phyloP scores from a whole-genome alignment of 2,329 filamentous ascomycete species.

The Pseudopyricularia cyperi region DNA sequence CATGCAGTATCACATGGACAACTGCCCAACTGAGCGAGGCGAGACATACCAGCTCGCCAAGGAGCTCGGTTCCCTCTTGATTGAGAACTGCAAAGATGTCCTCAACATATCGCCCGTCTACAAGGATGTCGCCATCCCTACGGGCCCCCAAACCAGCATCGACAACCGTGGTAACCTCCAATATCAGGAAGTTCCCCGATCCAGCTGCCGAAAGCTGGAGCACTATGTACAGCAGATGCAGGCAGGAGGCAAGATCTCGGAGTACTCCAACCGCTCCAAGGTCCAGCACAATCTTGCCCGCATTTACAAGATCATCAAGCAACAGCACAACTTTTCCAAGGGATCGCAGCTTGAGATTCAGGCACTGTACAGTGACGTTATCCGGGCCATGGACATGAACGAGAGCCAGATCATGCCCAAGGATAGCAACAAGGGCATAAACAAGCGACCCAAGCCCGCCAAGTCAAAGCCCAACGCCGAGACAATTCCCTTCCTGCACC shows the following conservation, averaged over 20 bases:
- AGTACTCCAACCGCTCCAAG: constrained; percentile 96
- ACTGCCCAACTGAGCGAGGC: constrained; percentile 90
- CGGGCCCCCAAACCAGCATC: constrained; percentile 83
- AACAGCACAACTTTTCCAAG: constrained; percentile 96
- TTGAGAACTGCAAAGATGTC: constrained; percentile 95
- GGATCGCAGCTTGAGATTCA: constrained; percentile 95
- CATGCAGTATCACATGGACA: constrained; percentile 99
- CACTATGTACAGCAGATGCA: constrained; percentile 99
- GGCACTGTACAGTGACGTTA: constrained; percentile 82
- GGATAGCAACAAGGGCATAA: constrained; percentile 59
- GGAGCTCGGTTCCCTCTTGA: constrained; percentile 81
- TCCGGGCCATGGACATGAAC: constrained; percentile 93
- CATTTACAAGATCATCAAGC: constrained; percentile 96
- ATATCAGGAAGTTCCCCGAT: constrained; percentile 75
- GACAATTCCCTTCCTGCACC: constrained; percentile 92
- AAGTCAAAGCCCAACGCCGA: constrained; percentile 81
- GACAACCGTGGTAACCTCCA: constrained; percentile 85
- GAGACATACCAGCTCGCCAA: constrained; percentile 98
- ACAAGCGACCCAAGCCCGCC: constrained; percentile 41
- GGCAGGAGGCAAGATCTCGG: constrained; percentile 93
- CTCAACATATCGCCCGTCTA: constrained; percentile 73
- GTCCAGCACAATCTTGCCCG: constrained; percentile 90
- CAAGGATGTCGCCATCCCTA: constrained; percentile 90
- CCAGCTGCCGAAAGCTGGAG: constrained; percentile 90
- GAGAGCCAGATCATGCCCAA: constrained; percentile 92